Evolutionary conservation across 495 filamentous ascomycete species (phyloP).

Genomic region (Lepraria neglecta): DNA sequence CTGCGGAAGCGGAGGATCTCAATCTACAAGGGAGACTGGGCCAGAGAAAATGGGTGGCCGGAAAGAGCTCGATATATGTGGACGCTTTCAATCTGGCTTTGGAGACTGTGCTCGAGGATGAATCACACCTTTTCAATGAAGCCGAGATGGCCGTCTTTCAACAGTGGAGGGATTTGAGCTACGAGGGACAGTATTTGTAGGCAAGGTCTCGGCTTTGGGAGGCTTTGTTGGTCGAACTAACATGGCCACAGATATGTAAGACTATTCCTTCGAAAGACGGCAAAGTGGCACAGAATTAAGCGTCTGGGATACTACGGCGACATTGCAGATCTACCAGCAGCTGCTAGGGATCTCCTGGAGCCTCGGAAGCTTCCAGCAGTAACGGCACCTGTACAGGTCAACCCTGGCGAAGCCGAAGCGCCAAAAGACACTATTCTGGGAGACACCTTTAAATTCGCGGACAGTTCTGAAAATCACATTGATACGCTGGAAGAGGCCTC

Average conservation of each 20-base stretch:
- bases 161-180: slow-evolving; percentile 65
- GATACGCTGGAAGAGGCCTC: slow-evolving; percentile 80
- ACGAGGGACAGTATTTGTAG: slow-evolving; percentile 89
- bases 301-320: slow-evolving; percentile 74
- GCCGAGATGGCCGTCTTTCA: slow-evolving; percentile 73
- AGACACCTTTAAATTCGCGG: slow-evolving; percentile 66
- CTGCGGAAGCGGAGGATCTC: slow-evolving; percentile 36
- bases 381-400: slow-evolving; percentile 31
- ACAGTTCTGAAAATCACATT: slow-evolving; percentile 64
- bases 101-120: slow-evolving; percentile 83
- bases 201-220: slow-evolving; percentile 28
- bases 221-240: slow-evolving; percentile 8
- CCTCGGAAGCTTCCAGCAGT: slow-evolving; percentile 39
- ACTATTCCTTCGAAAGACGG: slow-evolving; percentile 87
- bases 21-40: slow-evolving; percentile 45
- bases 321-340: slow-evolving; percentile 63
- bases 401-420: slow-evolving; percentile 43
- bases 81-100: slow-evolving; percentile 95
- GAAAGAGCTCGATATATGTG: slow-evolving; percentile 85
- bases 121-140: slow-evolving; percentile 78
- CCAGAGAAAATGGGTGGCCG: slow-evolving; percentile 52
- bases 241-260: slow-evolving; percentile 65
- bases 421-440: slow-evolving; percentile 45
- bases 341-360: slow-evolving; percentile 52
- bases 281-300: slow-evolving; percentile 84